Evolutionary conservation across 108 stramenopile genomes (phyloP).

Genomic region (Cyclotella atomus): DNA sequence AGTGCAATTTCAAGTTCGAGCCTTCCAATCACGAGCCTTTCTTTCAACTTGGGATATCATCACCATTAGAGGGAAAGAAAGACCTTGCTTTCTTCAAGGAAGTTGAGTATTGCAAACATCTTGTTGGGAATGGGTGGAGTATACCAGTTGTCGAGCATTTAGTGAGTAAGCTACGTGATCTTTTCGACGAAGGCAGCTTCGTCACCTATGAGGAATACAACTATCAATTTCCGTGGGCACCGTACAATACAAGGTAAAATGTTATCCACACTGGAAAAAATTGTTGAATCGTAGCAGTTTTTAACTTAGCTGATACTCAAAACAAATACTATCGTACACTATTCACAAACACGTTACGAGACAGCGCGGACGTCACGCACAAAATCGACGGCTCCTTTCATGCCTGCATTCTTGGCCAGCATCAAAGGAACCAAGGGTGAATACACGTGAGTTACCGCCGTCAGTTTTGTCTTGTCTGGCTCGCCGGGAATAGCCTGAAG

Average conservation of each 20-base stretch:
- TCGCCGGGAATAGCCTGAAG: slow-evolving; percentile 59
- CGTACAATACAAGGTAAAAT: not conserved
- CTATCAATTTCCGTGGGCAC: not conserved
- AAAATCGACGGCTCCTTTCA: slow-evolving; percentile 81
- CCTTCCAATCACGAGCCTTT: slow-evolving; percentile 12
- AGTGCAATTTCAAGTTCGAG: slow-evolving; percentile 24
- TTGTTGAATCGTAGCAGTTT: not conserved
- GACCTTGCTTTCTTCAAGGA: slow-evolving; percentile 20
- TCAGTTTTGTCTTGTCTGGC: slow-evolving; percentile 66
- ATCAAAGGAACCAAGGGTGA: slow-evolving; percentile 72
- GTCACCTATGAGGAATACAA: not conserved
- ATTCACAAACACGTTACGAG: not conserved
- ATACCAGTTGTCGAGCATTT: not conserved
- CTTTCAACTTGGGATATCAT: slow-evolving; percentile 33
- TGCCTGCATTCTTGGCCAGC: slow-evolving; percentile 74
- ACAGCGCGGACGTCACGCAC: slow-evolving; percentile 77
- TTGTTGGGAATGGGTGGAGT: slow-evolving; percentile 35
- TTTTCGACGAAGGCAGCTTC: not conserved
- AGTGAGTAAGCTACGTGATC: not conserved
- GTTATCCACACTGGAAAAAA: too few relatives aligned
- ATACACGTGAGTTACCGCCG: slow-evolving; percentile 83
- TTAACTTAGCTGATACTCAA: not conserved
- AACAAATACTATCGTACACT: not conserved
- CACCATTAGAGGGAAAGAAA: slow-evolving; percentile 34
- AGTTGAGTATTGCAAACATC: slow-evolving; percentile 39